phyloP scores from a whole-genome alignment of 2,329 filamentous ascomycete genomes.

The Tolypocladium capitatum region DNA sequence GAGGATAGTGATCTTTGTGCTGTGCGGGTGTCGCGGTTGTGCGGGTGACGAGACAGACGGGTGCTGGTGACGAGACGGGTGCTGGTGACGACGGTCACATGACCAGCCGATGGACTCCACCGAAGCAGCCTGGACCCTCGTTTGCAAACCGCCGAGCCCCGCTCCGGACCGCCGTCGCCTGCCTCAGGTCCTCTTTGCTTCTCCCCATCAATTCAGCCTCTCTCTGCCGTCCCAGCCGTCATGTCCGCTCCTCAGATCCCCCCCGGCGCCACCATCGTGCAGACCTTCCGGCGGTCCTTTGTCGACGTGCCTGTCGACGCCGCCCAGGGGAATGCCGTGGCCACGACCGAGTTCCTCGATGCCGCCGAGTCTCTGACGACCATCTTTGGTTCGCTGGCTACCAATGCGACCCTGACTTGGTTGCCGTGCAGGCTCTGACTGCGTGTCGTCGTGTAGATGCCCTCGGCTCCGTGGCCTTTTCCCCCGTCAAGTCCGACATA shows the following conservation, averaged over 20 bases:
- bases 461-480: constrained; percentile 64
- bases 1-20: too few species aligned
- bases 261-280: constrained; percentile 66
- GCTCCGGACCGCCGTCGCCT: too few species aligned
- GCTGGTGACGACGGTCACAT: too few species aligned
- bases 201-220: background rate
- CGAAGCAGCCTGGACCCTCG: background rate
- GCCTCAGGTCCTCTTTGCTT: background rate
- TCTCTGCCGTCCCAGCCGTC: constrained; percentile 9
- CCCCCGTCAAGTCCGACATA: constrained; percentile 84
- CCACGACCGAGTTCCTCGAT: constrained; percentile 79
- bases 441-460: constrained; percentile 30
- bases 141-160: background rate
- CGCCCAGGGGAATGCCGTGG: constrained; percentile 61
- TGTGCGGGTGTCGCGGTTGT: too few species aligned
- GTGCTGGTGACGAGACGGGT: too few species aligned
- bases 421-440: background rate
- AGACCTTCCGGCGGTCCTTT: constrained; percentile 75
- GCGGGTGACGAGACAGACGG: too few species aligned
- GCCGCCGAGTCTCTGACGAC: constrained; percentile 76
- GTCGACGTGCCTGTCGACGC: constrained; percentile 65
- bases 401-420: too few species aligned
- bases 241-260: constrained; percentile 44
- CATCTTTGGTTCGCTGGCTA: constrained; percentile 57
- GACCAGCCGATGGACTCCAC: too few species aligned